These are phyloP conservation scores for Kodamaea anthophila DNA, from an alignment of 1,139 yeast species.

Conservation along the genomic window DNA sequence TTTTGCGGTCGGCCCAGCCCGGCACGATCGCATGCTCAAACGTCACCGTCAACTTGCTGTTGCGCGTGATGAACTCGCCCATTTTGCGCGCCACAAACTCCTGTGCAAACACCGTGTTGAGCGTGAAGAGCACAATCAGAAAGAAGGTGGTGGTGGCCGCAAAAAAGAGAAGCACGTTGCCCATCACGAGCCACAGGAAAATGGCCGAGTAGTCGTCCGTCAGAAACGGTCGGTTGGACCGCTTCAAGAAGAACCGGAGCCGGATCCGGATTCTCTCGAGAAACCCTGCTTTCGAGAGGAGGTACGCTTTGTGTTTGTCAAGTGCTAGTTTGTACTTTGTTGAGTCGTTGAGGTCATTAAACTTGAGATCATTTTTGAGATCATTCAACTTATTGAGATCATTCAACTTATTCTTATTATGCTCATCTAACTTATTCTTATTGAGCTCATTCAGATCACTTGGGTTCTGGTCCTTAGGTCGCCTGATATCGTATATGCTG, in stretches of 20 bases:
- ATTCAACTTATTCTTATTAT: no score
- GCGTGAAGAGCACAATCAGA: slow-evolving; percentile 67
- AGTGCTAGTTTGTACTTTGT: slow-evolving; percentile 4
- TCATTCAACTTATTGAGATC: no score
- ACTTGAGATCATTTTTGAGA: no score
- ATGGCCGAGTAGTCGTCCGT: slow-evolving; percentile 87
- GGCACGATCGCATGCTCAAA: slow-evolving; percentile 95
- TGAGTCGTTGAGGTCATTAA: slow-evolving; percentile 1
- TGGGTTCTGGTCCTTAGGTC: no score
- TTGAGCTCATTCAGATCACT: no score
- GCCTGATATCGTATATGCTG: no score
- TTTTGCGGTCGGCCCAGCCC: slow-evolving; percentile 86
- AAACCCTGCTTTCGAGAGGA: slow-evolving; percentile 49
- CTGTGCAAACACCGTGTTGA: slow-evolving; percentile 86
- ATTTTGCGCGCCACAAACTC: slow-evolving; percentile 77
- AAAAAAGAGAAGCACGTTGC: slow-evolving; percentile 71
- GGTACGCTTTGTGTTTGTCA: slow-evolving; percentile 39
- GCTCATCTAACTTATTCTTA: no score
- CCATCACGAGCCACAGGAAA: slow-evolving; percentile 85
- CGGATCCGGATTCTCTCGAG: slow-evolving; percentile 51
- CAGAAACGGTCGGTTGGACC: slow-evolving; percentile 60
- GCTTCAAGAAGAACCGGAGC: slow-evolving; percentile 62
- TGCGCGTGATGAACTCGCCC: slow-evolving; percentile 79
- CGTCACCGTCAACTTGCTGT: slow-evolving; percentile 79
- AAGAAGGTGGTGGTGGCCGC: slow-evolving; percentile 88